Base-by-base conservation (phyloP, 305 asterid genomes). In the Nicotiana rustica region DNA sequence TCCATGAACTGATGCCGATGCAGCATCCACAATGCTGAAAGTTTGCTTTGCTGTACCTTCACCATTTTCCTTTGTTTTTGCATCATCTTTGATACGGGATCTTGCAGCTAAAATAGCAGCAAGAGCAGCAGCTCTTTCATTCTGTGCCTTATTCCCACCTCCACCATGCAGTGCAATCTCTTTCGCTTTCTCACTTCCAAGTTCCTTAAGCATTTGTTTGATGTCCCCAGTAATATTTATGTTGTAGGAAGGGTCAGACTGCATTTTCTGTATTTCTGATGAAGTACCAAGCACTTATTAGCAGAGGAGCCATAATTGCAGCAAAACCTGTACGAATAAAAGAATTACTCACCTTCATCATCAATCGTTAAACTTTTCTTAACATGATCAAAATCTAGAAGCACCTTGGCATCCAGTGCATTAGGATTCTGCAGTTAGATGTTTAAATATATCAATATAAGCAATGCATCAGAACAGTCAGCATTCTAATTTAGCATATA, bases 1-100 rank as follows among this genome's bases (percentile, higher is more conserved):
- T 85, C 99, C 99, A 84, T 92, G 97, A 87, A 97, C 95, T 84
- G 99, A 90, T 86, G 99, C 99, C 81, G 99, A 97, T 82, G 99
- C 99, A 84, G 99, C 99, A 91, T 97, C 99, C 44, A 95, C 99
- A 82, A 97, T 87, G 90, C 99, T 97, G 90, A 85, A 93, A 73
- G 89, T 83, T 88, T 92, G 97, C 89, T 90, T 92, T 17, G 90
- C 86, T 82, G 84, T 88, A 49, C 78, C 69, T 83, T 86, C 93
- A 61, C 88, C 93, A 66, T 83, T 87, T 77, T 15, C 87, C 25
- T 85, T 87, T 49, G 91, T 84, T 75, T 81, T 92, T 21, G 82
- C 13, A 10, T 93, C 93, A 77, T 93, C 96, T 90, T 97, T 95
- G 86, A 97, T 92, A 56, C 93, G 97, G 69, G 96, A 89, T 84